Conservation (phyloP, 129 eudicot genomes). For the Pittosporum tobira region DNA sequence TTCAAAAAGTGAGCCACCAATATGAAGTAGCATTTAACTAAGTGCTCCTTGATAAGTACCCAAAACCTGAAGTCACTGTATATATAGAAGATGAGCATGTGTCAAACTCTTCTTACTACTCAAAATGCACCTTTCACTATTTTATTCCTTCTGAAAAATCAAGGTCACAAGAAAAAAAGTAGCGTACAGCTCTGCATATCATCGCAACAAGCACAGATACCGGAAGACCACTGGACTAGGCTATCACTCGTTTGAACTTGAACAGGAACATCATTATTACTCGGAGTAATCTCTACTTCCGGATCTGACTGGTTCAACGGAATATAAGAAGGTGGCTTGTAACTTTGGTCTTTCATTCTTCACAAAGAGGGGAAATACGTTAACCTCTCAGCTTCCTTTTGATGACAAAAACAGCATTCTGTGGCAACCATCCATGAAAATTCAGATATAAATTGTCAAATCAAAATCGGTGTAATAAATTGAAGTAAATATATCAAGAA, state of each 20-base stretch:
- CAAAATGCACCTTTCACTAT: conserved; percentile 37
- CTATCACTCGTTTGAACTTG: conserved; percentile 16
- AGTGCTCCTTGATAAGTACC: not conserved
- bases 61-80: not conserved
- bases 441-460: not conserved
- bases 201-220: conserved; percentile 97
- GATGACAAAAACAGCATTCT: conserved; percentile 16
- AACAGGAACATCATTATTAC: conserved; percentile 14
- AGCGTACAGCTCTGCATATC: conserved; percentile 93
- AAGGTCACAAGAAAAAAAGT: conserved; percentile 43
- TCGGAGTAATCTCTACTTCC: conserved; percentile 28
- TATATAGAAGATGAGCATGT: not conserved
- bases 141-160: conserved; percentile 30
- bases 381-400: not conserved
- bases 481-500: too few relatives aligned
- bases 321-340: conserved; percentile 77
- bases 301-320: conserved; percentile 57
- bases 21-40: too few relatives aligned
- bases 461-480: too few relatives aligned
- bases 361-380: not conserved
- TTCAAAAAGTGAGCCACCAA: too few relatives aligned
- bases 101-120: conserved; percentile 6
- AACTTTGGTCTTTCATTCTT: conserved; percentile 46
- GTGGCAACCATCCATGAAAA: conserved; percentile 1
- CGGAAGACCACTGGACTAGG: conserved; percentile 78